Percentiles rank a stretch among this genome's conserved stretches.
Evolutionary conservation across 805 yeast species (phyloP).

Genomic region (Candida berthetii): DNA sequence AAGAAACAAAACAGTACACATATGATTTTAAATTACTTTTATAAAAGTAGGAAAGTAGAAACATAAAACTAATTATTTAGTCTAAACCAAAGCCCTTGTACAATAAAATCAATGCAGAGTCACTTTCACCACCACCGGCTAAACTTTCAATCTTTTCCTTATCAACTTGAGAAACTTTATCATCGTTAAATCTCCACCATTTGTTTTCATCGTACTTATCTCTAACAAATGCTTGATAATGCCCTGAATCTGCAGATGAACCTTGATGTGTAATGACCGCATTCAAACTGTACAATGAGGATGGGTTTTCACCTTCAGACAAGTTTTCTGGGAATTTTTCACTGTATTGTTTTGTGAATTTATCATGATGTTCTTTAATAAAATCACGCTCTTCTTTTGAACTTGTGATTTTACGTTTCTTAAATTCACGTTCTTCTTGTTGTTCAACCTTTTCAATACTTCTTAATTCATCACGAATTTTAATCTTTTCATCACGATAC

Average conservation of each 20-base stretch:
- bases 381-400: constrained; percentile 49
- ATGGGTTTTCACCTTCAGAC: constrained; percentile 67
- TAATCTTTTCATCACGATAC: constrained; percentile 57
- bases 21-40: not conserved
- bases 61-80: constrained; percentile 3
- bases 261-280: constrained; percentile 93
- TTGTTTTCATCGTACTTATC: constrained; percentile 67
- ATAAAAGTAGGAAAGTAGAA: too few relatives aligned
- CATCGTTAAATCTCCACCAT: constrained; percentile 97
- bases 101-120: constrained; percentile 83
- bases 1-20: not conserved
- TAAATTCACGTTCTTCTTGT: constrained; percentile 69
- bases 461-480: constrained; percentile 72
- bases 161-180: constrained; percentile 71
- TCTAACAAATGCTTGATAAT: constrained; percentile 84
- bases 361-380: constrained; percentile 40
- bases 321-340: constrained; percentile 41
- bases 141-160: constrained; percentile 77
- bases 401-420: constrained; percentile 40
- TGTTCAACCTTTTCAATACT: constrained; percentile 67
- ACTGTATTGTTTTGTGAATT: constrained; percentile 40
- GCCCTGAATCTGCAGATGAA: constrained; percentile 94
- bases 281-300: constrained; percentile 76
- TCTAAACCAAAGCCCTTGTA: constrained; percentile 77
- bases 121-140: constrained; percentile 98